phyloP scores from a whole-genome alignment of 495 filamentous ascomycete species.

The Viridothelium virens region DNA sequence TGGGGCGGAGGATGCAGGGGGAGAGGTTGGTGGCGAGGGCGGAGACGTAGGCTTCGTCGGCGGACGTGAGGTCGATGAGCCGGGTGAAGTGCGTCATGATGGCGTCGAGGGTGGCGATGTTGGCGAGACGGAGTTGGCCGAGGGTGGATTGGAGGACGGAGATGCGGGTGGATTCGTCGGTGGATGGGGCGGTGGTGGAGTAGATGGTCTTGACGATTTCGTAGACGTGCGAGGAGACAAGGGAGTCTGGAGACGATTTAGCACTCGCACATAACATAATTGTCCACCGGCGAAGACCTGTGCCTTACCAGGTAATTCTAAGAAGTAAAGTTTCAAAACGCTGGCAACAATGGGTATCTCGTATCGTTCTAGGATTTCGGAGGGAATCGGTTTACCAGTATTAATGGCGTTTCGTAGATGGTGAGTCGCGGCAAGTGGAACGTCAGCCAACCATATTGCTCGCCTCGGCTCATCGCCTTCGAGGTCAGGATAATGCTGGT shows the following conservation, averaged over 20 bases:
- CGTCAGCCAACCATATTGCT: conserved; percentile 88
- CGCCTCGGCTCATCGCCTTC: conserved; percentile 93
- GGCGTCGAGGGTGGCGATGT: conserved; percentile 96
- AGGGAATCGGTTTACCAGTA: conserved; percentile 73
- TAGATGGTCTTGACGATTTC: conserved; percentile 99
- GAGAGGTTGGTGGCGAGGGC: conserved; percentile 71
- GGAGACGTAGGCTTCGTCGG: conserved; percentile 77
- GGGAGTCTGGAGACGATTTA: conserved; percentile 57
- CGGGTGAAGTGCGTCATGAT: conserved; percentile 97
- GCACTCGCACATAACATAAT: background rate
- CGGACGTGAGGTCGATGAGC: conserved; percentile 91
- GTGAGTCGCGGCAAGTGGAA: conserved; percentile 78
- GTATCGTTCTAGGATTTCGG: conserved; percentile 71
- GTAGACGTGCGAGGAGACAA: conserved; percentile 97
- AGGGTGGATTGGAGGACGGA: conserved; percentile 93
- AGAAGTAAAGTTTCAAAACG: conserved; percentile 87
- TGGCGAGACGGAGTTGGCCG: conserved; percentile 87
- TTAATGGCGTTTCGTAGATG: conserved; percentile 75
- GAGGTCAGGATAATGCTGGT: conserved; percentile 93
- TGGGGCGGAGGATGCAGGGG: conserved; percentile 81
- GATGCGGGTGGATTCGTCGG: conserved; percentile 60
- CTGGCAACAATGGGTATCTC: conserved; percentile 92
- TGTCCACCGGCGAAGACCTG: background rate
- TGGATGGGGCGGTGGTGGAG: conserved; percentile 67
- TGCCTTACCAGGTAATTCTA: conserved; percentile 81